Percentiles rank a stretch among this genome's conserved stretches.
Evolutionary conservation across 257 asterid genomes (phyloP).

Genomic region (Handroanthus guayacan): DNA sequence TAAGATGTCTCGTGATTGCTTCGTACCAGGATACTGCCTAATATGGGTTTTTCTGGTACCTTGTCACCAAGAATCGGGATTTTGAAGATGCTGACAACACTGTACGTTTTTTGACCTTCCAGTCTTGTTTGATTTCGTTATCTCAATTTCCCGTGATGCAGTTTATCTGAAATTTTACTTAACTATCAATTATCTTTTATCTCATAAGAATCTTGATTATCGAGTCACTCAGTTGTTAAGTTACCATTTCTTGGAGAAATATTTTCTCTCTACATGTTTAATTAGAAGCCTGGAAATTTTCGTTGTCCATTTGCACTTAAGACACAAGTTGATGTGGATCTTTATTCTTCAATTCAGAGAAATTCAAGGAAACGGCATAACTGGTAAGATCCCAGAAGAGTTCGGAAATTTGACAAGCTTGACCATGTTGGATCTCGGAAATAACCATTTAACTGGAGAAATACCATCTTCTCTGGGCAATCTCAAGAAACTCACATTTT

Average conservation of each 20-base stretch:
- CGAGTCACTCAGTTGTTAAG: neutral
- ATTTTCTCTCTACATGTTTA: neutral
- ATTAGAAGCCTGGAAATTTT: neutral
- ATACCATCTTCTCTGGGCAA: conserved; percentile 86
- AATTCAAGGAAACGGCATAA: conserved; percentile 86
- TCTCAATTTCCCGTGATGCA: conserved; percentile 5
- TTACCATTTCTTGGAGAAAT: too few species aligned
- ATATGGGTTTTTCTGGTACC: conserved; percentile 90
- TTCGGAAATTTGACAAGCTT: conserved; percentile 82
- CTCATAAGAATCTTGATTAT: neutral
- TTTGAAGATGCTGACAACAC: conserved; percentile 66
- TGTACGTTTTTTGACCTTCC: conserved; percentile 56
- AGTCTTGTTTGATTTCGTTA: conserved; percentile 1
- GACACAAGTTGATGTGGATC: conserved; percentile 11
- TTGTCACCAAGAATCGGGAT: conserved; percentile 75
- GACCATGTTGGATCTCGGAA: conserved; percentile 83
- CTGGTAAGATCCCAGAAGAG: conserved; percentile 79
- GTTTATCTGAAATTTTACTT: conserved; percentile 13
- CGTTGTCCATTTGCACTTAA: neutral
- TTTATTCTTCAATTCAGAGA: conserved; percentile 58
- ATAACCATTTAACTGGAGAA: conserved; percentile 74
- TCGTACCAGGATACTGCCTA: conserved; percentile 78
- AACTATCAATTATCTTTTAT: neutral
- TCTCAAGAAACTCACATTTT: conserved; percentile 67
- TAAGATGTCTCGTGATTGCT: conserved; percentile 25